Evolutionary conservation across 306 rosid species (phyloP), one percentile per base, ranked within the genome.

Genomic region (Quillaja saponaria): DNA sequence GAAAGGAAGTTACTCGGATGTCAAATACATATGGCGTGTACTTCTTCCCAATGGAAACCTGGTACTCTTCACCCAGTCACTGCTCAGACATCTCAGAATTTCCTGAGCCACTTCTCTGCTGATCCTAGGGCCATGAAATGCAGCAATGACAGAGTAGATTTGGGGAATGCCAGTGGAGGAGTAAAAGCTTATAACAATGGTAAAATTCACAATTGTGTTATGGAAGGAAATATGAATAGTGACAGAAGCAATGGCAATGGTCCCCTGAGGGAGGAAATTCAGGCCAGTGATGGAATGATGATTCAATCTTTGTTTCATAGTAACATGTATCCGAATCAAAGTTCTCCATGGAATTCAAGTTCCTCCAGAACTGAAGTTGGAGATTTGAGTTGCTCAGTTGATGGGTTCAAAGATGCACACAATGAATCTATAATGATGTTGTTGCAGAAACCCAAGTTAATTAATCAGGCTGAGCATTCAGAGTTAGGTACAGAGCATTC

Each of bases 1-100:
- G 68, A 54, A 69, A 76, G 48, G 72, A 84, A 79, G 60, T 34
- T 79, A 66, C 78, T 64, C 46, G 84, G 73, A 46, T 66, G 67
- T 64, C 74, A 64, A 40, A 61, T 61, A 49, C 76, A 45, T 35
- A 67, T 66, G 41, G 58, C 71, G 40, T 49, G 76, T 19, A 12
- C 42, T 34, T 13, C 18, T 31, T 14, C 21, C 71, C 51, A 64
- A 8, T 15, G 38, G 51, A 51, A n/a, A 61, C 39, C 64, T 47
- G 49, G 56, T 20, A 47, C 48, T 58, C 40, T 1, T 33, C 69
- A 39, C 33, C 5, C 64, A 55, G 58, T 34, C 41, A 35, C 63
- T 50, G 2, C 62, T 28, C 14, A 34, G 7, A 55, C 10, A 17
- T 66, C 67, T 66, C 74, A 67, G 12, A 49, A 71, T 52, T 56